Base-by-base conservation (phyloP, 1,284 basidiomycete genomes). In the Rhizopogon parksii region DNA sequence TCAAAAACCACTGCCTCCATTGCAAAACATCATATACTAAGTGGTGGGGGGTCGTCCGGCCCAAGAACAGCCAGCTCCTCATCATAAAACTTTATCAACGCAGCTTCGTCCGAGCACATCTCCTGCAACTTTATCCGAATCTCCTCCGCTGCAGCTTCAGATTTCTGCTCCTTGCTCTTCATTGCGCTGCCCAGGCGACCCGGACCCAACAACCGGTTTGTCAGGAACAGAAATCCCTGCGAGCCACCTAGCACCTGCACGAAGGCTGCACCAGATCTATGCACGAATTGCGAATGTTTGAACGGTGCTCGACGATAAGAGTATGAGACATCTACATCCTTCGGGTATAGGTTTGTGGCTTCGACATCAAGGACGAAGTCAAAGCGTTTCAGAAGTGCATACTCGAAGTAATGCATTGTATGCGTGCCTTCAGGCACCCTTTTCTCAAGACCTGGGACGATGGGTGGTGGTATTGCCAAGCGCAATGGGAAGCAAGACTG, bases 331-430 rank as follows among this genome's bases (percentile, higher is more conserved):
- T 93, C 87, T 51, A 95, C 76, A 27, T 81, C 75, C 39, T 85
- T 79, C 4, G 91, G 85, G 62, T 93, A 93, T 52, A 88, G 69
- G 27, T 79, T 76, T 5, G 76, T 78, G 0, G 88, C 85, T 69
- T 95, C 93, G 40, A 94, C 83, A 57, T 95, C 93, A 51, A 96
- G 70, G 52, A 94, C 84, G 68, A 93, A 95, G 12, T 82, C 83
- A 60, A 91, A 89, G 49, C 78, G 78, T 27, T 77, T 78, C 35
- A 95, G 75, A 12, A 95, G 74, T 2, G 83, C 82, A 57, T 87
- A 88, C 62, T 95, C 91, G 56, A 93, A 92, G 65, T 85, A 92
- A 55, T 83, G 79, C 27, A 71, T 71, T 0, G 80, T 71, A 46
- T 83, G 80, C 0, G 78, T 78, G 32, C 77, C 80, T 53, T 85